A percentile compares a stretch with the other conserved stretches of the same genome.
Conservation (phyloP, 495 filamentous ascomycete genomes). For the Sordaria brevicollis region DNA sequence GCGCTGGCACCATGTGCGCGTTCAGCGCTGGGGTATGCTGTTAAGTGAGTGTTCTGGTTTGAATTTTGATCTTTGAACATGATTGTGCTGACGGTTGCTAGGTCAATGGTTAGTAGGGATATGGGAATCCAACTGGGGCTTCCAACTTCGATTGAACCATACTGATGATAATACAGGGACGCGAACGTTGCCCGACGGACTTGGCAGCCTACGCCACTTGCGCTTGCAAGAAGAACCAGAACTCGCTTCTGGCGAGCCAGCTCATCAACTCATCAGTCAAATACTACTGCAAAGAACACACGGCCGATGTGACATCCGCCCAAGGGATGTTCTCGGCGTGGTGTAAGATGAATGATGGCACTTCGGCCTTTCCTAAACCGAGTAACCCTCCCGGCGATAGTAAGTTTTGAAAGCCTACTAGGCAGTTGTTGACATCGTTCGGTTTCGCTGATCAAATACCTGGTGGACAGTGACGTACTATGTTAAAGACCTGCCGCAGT, state of each 20-base stretch:
- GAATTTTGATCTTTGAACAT: background rate
- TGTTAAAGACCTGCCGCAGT: conserved; percentile 38
- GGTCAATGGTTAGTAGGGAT: conserved; percentile 23
- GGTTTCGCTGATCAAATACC: background rate
- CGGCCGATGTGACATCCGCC: conserved; percentile 34
- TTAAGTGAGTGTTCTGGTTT: conserved; percentile 20
- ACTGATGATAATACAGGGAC: conserved; percentile 10
- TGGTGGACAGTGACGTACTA: conserved; percentile 34
- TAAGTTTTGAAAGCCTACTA: conserved; percentile 11
- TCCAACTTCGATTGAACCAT: background rate
- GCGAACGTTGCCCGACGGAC: conserved; percentile 26
- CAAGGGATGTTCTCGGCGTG: conserved; percentile 38
- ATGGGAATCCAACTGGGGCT: background rate
- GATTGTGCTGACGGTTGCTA: conserved; percentile 13
- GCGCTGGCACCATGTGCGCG: conserved; percentile 36
- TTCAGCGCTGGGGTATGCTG: conserved; percentile 26
- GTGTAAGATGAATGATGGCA: conserved; percentile 36
- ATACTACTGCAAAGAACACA: conserved; percentile 26
- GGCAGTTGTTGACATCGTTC: background rate
- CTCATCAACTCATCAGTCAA: conserved; percentile 31
- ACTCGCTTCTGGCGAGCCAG: conserved; percentile 26
- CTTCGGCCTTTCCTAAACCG: conserved; percentile 32
- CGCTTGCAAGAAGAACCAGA: conserved; percentile 37
- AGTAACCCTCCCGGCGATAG: conserved; percentile 34
- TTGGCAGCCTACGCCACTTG: conserved; percentile 34